A percentile compares a stretch with the other conserved stretches of the same genome.
Conservation (phyloP, 2,329 filamentous ascomycete species). For the Colletotrichum spinosum region DNA sequence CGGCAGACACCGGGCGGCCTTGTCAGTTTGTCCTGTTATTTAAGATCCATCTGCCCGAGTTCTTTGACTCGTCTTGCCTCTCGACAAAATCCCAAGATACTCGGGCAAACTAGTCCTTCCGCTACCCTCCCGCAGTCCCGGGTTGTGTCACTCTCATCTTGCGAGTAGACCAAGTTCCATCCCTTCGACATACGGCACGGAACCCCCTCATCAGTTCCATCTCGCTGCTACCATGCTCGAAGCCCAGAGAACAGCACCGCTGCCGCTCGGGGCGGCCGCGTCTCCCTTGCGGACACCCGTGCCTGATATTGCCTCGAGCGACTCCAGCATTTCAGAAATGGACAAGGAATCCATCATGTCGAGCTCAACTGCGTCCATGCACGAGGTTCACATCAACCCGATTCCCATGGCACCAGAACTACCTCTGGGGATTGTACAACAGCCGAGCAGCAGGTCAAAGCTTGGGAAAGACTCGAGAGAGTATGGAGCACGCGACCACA, state of each 20-base stretch:
- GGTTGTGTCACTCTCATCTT: no score
- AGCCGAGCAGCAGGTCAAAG: no score
- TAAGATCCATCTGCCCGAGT: no score
- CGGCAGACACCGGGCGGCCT: no score
- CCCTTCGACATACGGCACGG: background rate
- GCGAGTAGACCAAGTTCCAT: no score
- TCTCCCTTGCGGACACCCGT: slow-evolving; percentile 3
- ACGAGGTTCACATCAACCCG: slow-evolving; percentile 1
- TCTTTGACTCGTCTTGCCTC: no score
- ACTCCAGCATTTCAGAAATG: slow-evolving; percentile 19
- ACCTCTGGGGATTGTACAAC: no score
- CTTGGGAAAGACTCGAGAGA: background rate
- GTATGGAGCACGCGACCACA: background rate
- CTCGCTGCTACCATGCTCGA: slow-evolving; percentile 18
- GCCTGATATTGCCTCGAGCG: slow-evolving; percentile 20
- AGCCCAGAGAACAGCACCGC: background rate
- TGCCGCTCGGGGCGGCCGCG: background rate
- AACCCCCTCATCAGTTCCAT: background rate
- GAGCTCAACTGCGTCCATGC: slow-evolving; percentile 23
- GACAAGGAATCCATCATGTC: slow-evolving; percentile 21
- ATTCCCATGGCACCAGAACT: background rate
- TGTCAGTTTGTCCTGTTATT: no score
- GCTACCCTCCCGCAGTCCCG: no score
- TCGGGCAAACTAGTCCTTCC: no score
- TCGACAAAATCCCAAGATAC: no score